phyloP scores from a whole-genome alignment of 257 asterid species.

The Solanum sitiens region DNA sequence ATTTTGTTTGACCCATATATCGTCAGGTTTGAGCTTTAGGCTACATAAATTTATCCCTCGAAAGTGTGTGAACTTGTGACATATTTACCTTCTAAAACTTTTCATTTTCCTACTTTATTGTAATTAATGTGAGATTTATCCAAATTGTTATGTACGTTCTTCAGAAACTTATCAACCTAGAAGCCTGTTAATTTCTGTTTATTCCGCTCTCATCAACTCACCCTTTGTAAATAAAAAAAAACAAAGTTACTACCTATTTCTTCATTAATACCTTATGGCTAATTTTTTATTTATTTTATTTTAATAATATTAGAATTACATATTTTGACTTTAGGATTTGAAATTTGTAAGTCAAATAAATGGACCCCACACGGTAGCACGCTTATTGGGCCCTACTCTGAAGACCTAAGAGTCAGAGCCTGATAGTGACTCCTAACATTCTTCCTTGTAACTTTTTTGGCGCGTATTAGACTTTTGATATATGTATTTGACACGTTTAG shows the following conservation, averaged over 20 bases:
- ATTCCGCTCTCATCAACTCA: background rate
- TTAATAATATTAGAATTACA: background rate
- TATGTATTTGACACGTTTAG: background rate
- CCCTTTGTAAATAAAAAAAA: background rate
- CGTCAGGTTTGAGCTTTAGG: background rate
- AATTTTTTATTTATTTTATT: background rate
- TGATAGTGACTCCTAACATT: conserved; percentile 36
- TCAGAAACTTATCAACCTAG: background rate
- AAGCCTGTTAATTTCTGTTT: background rate
- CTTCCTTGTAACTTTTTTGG: background rate
- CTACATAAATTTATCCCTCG: background rate
- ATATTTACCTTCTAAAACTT: background rate
- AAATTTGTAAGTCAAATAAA: conserved; percentile 17
- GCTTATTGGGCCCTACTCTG: conserved; percentile 31
- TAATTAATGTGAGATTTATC: background rate
- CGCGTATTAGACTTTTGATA: background rate
- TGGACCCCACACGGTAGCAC: conserved; percentile 39
- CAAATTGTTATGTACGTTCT: background rate
- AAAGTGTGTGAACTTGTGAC: background rate
- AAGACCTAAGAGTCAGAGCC: conserved; percentile 57
- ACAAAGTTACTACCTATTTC: background rate
- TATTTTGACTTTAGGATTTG: conserved; percentile 1
- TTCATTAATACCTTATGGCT: background rate
- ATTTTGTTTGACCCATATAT: background rate
- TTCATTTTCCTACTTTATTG: background rate